Evolutionary conservation across 2,329 filamentous ascomycete genomes (phyloP), one percentile per base, ranked within the genome.

Genomic region (Claviceps paspali): DNA sequence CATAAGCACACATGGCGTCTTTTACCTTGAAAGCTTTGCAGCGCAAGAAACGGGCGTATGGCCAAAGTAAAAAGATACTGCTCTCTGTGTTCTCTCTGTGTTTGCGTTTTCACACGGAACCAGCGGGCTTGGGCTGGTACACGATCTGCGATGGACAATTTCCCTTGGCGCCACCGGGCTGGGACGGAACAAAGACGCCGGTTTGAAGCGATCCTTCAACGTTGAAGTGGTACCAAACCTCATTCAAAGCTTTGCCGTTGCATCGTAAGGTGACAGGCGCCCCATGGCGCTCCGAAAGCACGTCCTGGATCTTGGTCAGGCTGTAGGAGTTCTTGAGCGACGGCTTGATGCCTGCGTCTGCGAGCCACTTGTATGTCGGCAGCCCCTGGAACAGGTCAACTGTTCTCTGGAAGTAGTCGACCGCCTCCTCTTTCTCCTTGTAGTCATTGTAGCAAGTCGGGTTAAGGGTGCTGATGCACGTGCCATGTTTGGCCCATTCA

Each of bases 401-500:
- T 5, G 76, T 65, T 40, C 67, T 69, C 46, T 75, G 62, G 57
- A 84, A 83, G 59, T 72, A 85, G 51, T 80, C 77, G 10, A 73
- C 67, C 0, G 77, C 75, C 50, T 83, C 80, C 45, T 80, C 65
- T 17, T 69, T 70, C 0, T 68, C 55, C 38, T 64, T 56, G 52
- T 82, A 79, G 47, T 61, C 52, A 4, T 59, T 56, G 58, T 83
- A 86, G 62, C 81, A 86, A 14, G 58, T 55, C 0, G 79, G 70
- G 33, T 76, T 64, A 8, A 85, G 64, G 0, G 81, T 85, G 47
- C 65, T 74, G 45, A 84, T 72, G 57, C 80, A 84, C 12, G 65
- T 68, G 41, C 80, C 81, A 53, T 85, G 80, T 53, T 82, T 85
- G 45, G 64, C 63, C 76, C 77, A 84, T 56, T 85, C 80, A 53